A percentile compares a stretch with the other conserved stretches of the same genome.
These are phyloP conservation scores for Fusarium graminum DNA, from an alignment of 2,329 filamentous ascomycete genomes.

Conservation along the genomic window DNA sequence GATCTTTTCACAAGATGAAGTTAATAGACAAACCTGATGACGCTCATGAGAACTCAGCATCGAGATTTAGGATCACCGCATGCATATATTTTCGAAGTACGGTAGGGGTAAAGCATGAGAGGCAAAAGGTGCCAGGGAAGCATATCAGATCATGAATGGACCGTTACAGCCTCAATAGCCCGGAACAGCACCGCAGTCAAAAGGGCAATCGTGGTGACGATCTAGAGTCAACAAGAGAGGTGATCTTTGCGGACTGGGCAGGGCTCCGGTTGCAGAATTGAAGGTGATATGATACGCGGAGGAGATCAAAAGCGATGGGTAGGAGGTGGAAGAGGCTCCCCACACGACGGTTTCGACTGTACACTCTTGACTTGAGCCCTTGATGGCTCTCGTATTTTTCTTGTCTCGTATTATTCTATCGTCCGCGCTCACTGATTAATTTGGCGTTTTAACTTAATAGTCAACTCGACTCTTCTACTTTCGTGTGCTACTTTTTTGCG, in stretches of 20 bases:
- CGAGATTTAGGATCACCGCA: conserved; percentile 25
- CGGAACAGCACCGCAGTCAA: conserved; percentile 10
- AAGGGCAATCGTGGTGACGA: not conserved
- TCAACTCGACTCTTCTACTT: conserved; percentile 13
- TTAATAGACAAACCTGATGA: conserved; percentile 41
- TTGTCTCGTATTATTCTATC: conserved; percentile 40
- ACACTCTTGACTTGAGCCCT: conserved; percentile 44
- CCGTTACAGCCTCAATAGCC: conserved; percentile 23
- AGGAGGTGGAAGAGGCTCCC: conserved; percentile 17
- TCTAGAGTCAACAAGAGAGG: not conserved
- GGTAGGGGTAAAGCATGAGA: conserved; percentile 31
- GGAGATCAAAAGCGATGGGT: conserved; percentile 35
- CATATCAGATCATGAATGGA: conserved; percentile 29
- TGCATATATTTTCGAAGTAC: conserved; percentile 30
- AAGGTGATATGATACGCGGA: conserved; percentile 10
- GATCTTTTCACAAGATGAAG: conserved; percentile 29
- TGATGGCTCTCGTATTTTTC: conserved; percentile 41
- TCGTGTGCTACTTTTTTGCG: not conserved
- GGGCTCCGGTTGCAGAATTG: conserved; percentile 6
- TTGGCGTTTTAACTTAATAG: conserved; percentile 36
- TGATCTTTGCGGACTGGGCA: conserved; percentile 1
- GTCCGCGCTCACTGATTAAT: conserved; percentile 40
- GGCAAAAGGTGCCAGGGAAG: conserved; percentile 17
- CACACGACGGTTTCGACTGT: conserved; percentile 42
- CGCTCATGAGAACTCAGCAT: conserved; percentile 36